These are phyloP conservation scores for Kingdonia uniflora DNA, from an alignment of 164 flowering plant genomes.

Conservation along the genomic window DNA sequence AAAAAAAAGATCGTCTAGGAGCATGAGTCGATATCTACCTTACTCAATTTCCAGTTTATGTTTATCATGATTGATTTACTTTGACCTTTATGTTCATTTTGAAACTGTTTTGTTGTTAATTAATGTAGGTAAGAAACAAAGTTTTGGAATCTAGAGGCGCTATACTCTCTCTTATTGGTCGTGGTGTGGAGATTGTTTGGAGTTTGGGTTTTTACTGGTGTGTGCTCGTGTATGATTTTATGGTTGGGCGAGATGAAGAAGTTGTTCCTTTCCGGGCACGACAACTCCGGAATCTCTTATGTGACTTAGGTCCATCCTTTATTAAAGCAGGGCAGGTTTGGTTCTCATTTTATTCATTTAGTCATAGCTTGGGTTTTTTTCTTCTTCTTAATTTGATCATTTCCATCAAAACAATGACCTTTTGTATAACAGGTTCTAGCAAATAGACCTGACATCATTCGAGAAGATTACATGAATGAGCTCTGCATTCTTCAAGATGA, in stretches of 20 bases:
- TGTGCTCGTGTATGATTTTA: slow-evolving; percentile 59
- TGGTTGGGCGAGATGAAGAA: slow-evolving; percentile 85
- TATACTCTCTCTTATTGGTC: slow-evolving; percentile 50
- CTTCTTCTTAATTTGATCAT: too few species aligned
- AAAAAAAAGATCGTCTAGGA: too few species aligned
- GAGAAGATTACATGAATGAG: slow-evolving; percentile 99
- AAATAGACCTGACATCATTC: slow-evolving; percentile 89
- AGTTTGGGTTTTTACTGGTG: slow-evolving; percentile 87
- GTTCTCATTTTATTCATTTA: neutral
- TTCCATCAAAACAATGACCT: too few species aligned
- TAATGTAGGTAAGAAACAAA: slow-evolving; percentile 61
- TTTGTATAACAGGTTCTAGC: slow-evolving; percentile 72
- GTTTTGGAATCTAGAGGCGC: slow-evolving; percentile 88
- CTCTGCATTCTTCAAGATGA: slow-evolving; percentile 99
- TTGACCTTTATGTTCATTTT: neutral
- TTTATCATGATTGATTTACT: too few species aligned
- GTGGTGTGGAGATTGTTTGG: slow-evolving; percentile 96
- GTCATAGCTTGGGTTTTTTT: too few species aligned
- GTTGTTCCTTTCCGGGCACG: slow-evolving; percentile 88
- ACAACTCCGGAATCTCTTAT: slow-evolving; percentile 83
- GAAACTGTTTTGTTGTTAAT: neutral
- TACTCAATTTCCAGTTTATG: too few species aligned
- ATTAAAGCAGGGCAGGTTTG: slow-evolving; percentile 96
- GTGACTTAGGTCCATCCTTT: slow-evolving; percentile 94
- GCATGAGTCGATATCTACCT: too few species aligned